Evolutionary conservation across 2,329 filamentous ascomycete genomes (phyloP), one percentile per base, ranked within the genome.

Genomic region (Simplicillium sp.): DNA sequence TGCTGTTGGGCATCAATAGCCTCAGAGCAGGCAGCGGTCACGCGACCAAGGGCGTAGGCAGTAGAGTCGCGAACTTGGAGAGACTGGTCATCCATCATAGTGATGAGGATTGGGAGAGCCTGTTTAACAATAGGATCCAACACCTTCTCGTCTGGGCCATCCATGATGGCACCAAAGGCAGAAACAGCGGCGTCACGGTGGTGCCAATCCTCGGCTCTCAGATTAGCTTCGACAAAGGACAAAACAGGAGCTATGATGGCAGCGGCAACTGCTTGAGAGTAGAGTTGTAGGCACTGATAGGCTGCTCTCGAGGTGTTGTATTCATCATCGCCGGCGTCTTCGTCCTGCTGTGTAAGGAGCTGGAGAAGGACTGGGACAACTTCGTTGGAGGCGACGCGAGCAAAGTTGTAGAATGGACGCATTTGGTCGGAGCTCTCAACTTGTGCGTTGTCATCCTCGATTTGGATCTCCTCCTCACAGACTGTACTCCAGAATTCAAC

Each of bases 401-500:
- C 87, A 62, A 98, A 98, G 70, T 94, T 94, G 72, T 92, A 96
- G 67, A 92, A 94, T 12, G 87, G 86, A 44, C 92, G 82, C 66
- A 90, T 78, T 64, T 94, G 86, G 42, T 87, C 82, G 14, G 83
- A 79, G 56, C 79, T 87, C 55, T 94, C 87, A 44, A 74, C 66
- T 60, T 73, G 57, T 20, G 80, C 75, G 62, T 98, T 98, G 64
- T 98, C 92, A 57, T 98, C 92, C 59, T 98, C 92, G 55, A 98
- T 97, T 49, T 84, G 84, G 54, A 96, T 90, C 65, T 98, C 92
- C 67, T 98, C 92, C 62, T 98, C 92, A 64, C 92, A 98, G 37
- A 98, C 92, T n/a, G 92, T 96, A 71, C 90, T 97, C 92, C 92
- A 98, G 70, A 98, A 98, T 62, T 98, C 92, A 50, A 98, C 88